phyloP scores from a whole-genome alignment of 2,329 filamentous ascomycete genomes.

The Daldinia eschscholtzii region DNA sequence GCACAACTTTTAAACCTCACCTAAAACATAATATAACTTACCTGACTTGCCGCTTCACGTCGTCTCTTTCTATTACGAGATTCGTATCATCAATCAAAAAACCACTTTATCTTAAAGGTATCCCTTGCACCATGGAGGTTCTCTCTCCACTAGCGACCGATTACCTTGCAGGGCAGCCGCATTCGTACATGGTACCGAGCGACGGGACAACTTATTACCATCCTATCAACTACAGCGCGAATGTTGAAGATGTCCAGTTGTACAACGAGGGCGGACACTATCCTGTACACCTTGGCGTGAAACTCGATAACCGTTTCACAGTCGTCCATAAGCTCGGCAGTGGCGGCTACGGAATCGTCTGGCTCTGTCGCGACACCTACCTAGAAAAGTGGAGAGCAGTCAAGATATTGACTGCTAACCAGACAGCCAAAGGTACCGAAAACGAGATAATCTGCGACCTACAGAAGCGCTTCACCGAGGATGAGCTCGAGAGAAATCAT shows the following conservation, averaged over 20 bases:
- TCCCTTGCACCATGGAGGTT: background rate
- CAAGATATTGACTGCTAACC: slow-evolving; percentile 37
- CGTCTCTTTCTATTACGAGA: background rate
- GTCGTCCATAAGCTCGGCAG: slow-evolving; percentile 42
- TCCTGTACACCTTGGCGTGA: slow-evolving; percentile 35
- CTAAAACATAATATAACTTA: background rate
- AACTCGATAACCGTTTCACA: slow-evolving; percentile 30
- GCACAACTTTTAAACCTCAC: background rate
- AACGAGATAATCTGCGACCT: slow-evolving; percentile 24
- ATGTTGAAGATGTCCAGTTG: slow-evolving; percentile 27
- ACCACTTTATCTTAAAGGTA: background rate
- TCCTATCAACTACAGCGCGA: background rate
- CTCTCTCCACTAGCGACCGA: no score
- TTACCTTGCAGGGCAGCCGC: no score
- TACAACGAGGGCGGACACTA: slow-evolving; percentile 41
- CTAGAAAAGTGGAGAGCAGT: slow-evolving; percentile 37
- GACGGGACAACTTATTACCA: slow-evolving; percentile 22
- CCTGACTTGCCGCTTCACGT: background rate
- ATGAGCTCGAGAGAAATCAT: slow-evolving; percentile 23
- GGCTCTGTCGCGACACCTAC: slow-evolving; percentile 36
- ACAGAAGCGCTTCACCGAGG: background rate
- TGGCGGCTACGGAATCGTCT: slow-evolving; percentile 37
- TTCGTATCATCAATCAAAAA: background rate
- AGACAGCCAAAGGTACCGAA: slow-evolving; percentile 16
- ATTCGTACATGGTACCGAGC: no score